These are phyloP conservation scores for Neodidymelliopsis sp. DNA, from an alignment of 2,329 filamentous ascomycete species.

Conservation along the genomic window DNA sequence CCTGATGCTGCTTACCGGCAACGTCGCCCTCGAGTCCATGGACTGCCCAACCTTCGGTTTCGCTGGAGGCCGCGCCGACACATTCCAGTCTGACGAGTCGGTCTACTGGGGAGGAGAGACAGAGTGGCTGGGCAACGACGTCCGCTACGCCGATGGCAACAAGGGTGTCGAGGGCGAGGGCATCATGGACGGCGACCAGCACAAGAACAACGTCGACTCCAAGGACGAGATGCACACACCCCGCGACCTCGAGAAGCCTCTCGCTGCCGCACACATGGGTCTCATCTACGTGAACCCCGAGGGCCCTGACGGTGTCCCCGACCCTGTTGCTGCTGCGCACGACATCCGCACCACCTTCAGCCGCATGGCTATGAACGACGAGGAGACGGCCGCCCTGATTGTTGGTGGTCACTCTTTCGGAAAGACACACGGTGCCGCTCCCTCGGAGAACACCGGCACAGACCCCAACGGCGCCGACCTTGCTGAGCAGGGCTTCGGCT, in stretches of 20 bases:
- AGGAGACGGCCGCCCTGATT: slow-evolving; percentile 82
- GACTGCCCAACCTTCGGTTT: slow-evolving; percentile 78
- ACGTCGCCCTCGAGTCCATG: slow-evolving; percentile 80
- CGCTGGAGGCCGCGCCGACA: slow-evolving; percentile 74
- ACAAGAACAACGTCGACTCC: slow-evolving; percentile 36
- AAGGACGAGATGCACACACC: slow-evolving; percentile 53
- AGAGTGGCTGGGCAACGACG: slow-evolving; percentile 77
- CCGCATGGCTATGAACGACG: slow-evolving; percentile 84
- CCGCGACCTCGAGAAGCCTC: slow-evolving; percentile 71
- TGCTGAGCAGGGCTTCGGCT: slow-evolving; percentile 75
- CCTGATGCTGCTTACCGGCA: slow-evolving; percentile 73
- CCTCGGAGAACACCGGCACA: slow-evolving; percentile 67
- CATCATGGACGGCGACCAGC: slow-evolving; percentile 44
- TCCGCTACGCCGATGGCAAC: slow-evolving; percentile 67
- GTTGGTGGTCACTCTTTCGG: slow-evolving; percentile 81
- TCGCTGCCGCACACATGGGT: slow-evolving; percentile 76
- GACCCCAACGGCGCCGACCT: slow-evolving; percentile 72
- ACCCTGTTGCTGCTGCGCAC: slow-evolving; percentile 71
- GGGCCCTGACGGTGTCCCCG: slow-evolving; percentile 73
- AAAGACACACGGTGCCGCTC: slow-evolving; percentile 79
- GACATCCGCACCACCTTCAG: slow-evolving; percentile 79
- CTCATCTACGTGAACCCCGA: slow-evolving; percentile 85
- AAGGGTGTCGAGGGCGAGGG: slow-evolving; percentile 55
- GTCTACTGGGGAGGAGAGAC: slow-evolving; percentile 80
- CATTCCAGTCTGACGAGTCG: slow-evolving; percentile 77